phyloP scores from a whole-genome alignment of 31 red algal species.

The Porphyra umbilicalis region DNA sequence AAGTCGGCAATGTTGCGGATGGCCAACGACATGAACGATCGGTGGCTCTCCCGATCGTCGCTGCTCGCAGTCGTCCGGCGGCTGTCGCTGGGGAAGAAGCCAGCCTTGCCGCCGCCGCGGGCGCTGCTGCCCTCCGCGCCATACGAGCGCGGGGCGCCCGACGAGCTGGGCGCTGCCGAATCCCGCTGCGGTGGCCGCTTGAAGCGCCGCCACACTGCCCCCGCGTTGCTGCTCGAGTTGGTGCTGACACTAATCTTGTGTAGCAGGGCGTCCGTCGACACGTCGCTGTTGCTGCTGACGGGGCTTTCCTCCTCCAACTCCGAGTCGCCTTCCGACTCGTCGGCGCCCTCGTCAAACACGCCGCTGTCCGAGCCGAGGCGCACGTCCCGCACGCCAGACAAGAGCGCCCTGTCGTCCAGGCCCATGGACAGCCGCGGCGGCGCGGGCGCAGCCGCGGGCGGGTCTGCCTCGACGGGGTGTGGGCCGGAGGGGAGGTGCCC shows the following conservation, averaged over 20 bases:
- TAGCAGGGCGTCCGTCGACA: neutral
- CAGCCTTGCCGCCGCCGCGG: neutral
- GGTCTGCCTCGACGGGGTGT: neutral
- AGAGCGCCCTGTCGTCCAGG: neutral
- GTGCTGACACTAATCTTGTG: neutral
- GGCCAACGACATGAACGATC: constrained; percentile 6
- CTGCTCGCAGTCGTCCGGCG: neutral
- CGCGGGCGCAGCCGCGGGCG: neutral
- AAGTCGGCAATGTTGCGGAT: constrained; percentile 27
- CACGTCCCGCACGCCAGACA: neutral
- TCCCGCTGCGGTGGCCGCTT: neutral
- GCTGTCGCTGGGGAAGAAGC: neutral
- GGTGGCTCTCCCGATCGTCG: neutral
- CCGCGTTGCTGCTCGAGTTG: neutral
- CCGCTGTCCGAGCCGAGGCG: neutral
- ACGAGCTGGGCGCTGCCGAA: neutral
- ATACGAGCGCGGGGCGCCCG: neutral
- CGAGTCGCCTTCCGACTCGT: neutral
- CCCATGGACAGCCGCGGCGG: neutral
- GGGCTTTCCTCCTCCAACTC: neutral
- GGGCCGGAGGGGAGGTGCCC: neutral
- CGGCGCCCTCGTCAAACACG: neutral
- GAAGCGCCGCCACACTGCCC: neutral
- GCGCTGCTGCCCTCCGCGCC: neutral
- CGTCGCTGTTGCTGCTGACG: neutral